These are phyloP conservation scores for Talaromyces sp. DNA, from an alignment of 2,329 filamentous ascomycete species.

Conservation along the genomic window DNA sequence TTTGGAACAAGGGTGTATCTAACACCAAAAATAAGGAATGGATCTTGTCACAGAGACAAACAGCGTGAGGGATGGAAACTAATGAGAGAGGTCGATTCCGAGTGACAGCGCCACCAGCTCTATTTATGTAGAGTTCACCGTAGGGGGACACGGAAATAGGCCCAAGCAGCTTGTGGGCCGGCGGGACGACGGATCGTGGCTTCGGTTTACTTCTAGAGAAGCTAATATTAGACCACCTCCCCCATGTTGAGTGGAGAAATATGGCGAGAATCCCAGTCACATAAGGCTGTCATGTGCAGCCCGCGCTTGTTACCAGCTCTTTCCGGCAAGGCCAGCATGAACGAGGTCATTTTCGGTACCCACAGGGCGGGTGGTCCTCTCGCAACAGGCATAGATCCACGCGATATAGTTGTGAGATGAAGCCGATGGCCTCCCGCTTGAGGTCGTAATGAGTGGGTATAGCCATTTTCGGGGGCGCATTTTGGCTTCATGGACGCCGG, in stretches of 20 bases:
- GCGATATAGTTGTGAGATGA: background rate
- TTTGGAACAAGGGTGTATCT: constrained; percentile 5
- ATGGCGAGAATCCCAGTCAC: background rate
- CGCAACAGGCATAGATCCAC: background rate
- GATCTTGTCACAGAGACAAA: background rate
- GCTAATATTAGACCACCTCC: background rate
- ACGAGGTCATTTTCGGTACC: background rate
- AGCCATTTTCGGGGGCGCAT: background rate
- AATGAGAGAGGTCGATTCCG: background rate
- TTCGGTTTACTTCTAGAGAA: background rate
- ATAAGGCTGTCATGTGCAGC: background rate
- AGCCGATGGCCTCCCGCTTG: background rate
- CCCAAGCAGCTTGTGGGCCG: background rate
- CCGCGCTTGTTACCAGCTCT: background rate
- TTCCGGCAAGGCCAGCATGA: background rate
- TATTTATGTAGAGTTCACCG: background rate
- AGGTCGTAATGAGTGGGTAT: background rate
- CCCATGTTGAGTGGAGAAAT: background rate
- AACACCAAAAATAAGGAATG: constrained; percentile 6
- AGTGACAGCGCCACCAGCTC: background rate
- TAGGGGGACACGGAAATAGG: background rate
- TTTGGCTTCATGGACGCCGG: background rate
- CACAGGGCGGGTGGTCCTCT: background rate
- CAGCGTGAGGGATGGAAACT: background rate
- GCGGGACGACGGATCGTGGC: background rate